Conservation (phyloP, 306 rosid genomes). For the Elaeagnus macrophylla region DNA sequence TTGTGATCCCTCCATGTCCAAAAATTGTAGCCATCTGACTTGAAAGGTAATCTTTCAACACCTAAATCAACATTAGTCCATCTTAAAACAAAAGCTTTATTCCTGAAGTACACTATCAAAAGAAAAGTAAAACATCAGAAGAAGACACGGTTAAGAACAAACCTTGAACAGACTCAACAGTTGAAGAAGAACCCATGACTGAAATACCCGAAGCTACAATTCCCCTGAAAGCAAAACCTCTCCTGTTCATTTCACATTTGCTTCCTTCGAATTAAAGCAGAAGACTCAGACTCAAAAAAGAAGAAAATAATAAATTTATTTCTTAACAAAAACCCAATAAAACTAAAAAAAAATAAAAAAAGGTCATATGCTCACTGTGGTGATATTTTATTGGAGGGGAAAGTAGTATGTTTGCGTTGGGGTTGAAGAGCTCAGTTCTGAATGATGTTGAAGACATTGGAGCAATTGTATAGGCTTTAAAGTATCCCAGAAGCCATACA, state of each 20-base stretch:
- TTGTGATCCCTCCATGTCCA: conserved; percentile 91
- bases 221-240: conserved; percentile 57
- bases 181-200: conserved; percentile 45
- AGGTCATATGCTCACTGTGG: conserved; percentile 26
- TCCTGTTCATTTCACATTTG: conserved; percentile 59
- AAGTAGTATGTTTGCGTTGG: conserved; percentile 16
- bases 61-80: conserved; percentile 29
- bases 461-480: neutral
- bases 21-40: conserved; percentile 71
- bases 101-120: too few relatives aligned
- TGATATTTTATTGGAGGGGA: conserved; percentile 36
- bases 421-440: conserved; percentile 35
- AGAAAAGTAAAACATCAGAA: neutral
- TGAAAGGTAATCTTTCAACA: conserved; percentile 51
- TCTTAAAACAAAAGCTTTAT: conserved; percentile 7
- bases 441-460: conserved; percentile 51
- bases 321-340: neutral
- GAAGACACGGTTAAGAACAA: neutral
- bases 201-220: conserved; percentile 67
- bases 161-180: conserved; percentile 57
- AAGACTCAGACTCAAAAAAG: neutral
- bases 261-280: conserved; percentile 46
- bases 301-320: conserved; percentile 6
- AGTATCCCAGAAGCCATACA: neutral
- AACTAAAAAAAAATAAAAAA: neutral